Base-by-base conservation (phyloP, 768 basidiomycete genomes). In the Harrya chromipes region DNA sequence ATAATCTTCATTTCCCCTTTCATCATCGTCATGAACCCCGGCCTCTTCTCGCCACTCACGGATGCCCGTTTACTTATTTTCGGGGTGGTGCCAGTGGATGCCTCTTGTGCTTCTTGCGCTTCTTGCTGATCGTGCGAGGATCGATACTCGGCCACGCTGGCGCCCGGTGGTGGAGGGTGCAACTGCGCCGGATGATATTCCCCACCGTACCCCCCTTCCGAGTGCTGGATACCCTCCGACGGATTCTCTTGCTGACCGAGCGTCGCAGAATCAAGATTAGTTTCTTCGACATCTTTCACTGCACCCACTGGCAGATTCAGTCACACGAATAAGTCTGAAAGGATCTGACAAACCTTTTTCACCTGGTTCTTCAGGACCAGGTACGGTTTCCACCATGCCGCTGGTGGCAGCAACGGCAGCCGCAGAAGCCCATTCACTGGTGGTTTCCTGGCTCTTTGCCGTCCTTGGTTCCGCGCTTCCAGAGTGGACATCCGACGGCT, bases 1-100 rank as follows among this genome's bases (percentile, higher is more conserved):
- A 70, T 40, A 20, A 70, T 53, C 49, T 63, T 70, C 49, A 66
- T 70, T 51, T 70, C 69, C 1, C 70, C 69, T 44, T 61, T 70
- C 0, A 70, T 52, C 56, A 64, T 55, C 11, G 59, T 52, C 43
- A 71, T 44, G 34, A 70, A 62, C 19, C 57, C 57, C 23, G 56
- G 57, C 46, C 55, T 70, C 50, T 57, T 66, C 42, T 54, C 58
- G 6, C 38, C 14, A 16, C 53, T 31, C 11, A 21, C 26, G 13
- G 54, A 34, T 3, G 13, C 50, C 9, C 29, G 33, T 14, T 39
- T 50, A 6, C 9, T 23, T 6, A 43, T 26, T 6, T 0, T 19
- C 20, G 47, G 9, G 17, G 41, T 3, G n/a, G 41, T n/a, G n/a
- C n/a, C n/a, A n/a, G n/a, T 2, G 1, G 49, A 23, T 14, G 4